A percentile compares a stretch with the other conserved stretches of the same genome.
phyloP scores from a whole-genome alignment of 345 rosid genomes.

The Citrus maxima region DNA sequence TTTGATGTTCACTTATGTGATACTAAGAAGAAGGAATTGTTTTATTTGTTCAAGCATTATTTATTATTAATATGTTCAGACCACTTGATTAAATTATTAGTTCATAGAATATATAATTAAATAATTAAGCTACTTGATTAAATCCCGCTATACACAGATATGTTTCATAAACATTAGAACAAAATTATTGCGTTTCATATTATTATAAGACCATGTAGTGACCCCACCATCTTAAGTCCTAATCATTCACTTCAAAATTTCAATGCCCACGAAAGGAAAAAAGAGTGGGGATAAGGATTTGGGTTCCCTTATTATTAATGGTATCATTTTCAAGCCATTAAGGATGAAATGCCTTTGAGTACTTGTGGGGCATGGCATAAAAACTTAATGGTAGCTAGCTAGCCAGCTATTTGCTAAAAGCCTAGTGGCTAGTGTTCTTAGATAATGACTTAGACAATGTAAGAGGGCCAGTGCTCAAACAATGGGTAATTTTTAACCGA shows the following conservation, averaged over 20 bases:
- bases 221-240: neutral
- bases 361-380: neutral
- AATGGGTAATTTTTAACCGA: no score
- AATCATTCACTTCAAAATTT: neutral
- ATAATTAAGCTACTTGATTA: neutral
- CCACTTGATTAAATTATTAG: neutral
- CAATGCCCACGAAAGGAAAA: neutral
- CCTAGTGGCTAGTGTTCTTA: neutral
- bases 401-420: neutral
- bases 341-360: neutral
- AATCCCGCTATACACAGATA: neutral
- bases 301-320: no score
- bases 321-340: neutral
- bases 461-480: neutral
- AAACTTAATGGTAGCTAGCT: neutral
- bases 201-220: neutral
- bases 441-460: neutral
- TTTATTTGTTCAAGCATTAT: no score
- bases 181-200: neutral
- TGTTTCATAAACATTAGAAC: neutral
- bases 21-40: no score
- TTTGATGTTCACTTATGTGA: no score
- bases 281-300: no score
- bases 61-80: neutral
- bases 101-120: no score